Base-by-base conservation (phyloP, 2,329 filamentous ascomycete genomes). In the Coleophoma eucalyptorum region DNA sequence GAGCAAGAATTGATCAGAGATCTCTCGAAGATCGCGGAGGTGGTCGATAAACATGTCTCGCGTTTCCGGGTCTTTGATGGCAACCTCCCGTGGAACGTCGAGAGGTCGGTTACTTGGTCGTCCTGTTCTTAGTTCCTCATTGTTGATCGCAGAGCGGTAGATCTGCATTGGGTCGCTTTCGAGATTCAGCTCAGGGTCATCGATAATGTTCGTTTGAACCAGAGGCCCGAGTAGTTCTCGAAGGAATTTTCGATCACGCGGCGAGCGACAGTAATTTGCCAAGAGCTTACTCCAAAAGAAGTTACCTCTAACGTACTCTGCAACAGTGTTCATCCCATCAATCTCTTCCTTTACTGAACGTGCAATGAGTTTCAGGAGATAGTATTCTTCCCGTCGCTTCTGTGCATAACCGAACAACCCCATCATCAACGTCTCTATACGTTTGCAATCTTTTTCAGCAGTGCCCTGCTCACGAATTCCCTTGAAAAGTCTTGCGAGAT, bases 161-260 rank as follows among this genome's bases (percentile, higher is more conserved):
- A 99, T 99, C 61, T 97, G 93, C 76, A 97, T 87, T 0, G 94
- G 94, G 64, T 99, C 94, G 66, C 93, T 97, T 70, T 99, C 94
- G 21, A 99, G 77, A 66, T 99, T 93, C 33, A 99, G 76, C 5
- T 86, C 87, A 12, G 91, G 86, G 59, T 97, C 94, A 49, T 96
- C 94, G 49, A 97, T 86, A 62, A 99, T 91, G 64, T 94, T 93
- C 65, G 96, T 89, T 55, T 89, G 87, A 59, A 99, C 87, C 44
- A 99, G 71, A 1, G 89, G 85, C 0, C 91, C 90, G 4, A 97
- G 75, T 2, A 97, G 76, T 58, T 96, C 90, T 54, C 92, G 86
- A 61, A 97, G 78, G 68, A 91, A 99, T 63, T 96, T 96, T 57
- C 94, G 83, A 66, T 97, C 93, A 33, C 90, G 82, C 6, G 95